Evolutionary conservation across 2,329 filamentous ascomycete species (phyloP).

Genomic region (Trichoderma simmonsii): DNA sequence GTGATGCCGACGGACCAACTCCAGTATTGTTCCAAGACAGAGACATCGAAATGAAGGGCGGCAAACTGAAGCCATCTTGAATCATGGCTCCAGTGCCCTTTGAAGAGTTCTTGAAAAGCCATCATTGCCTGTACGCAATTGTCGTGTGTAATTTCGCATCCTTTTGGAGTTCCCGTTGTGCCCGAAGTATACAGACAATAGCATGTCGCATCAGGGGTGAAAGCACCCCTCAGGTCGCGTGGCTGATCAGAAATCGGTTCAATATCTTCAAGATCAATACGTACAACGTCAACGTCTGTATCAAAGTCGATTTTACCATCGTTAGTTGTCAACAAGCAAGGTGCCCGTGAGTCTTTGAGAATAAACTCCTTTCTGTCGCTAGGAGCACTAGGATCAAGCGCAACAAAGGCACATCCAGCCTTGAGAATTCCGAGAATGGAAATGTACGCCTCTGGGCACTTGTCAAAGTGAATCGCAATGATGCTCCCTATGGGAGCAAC

Average conservation of each 20-base stretch:
- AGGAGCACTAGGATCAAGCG: conserved; percentile 73
- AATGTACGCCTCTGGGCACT: conserved; percentile 80
- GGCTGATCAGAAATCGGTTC: conserved; percentile 21
- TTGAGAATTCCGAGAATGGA: conserved; percentile 80
- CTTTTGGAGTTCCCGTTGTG: conserved; percentile 82
- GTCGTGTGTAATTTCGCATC: conserved; percentile 82
- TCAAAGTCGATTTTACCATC: conserved; percentile 33
- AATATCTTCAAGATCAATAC: conserved; percentile 34
- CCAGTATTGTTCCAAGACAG: conserved; percentile 91
- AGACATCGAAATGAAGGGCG: conserved; percentile 92
- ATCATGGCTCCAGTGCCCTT: conserved; percentile 64
- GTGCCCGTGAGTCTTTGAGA: conserved; percentile 66
- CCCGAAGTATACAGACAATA: conserved; percentile 88
- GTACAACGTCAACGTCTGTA: conserved; percentile 32
- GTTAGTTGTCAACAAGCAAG: conserved; percentile 57
- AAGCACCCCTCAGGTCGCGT: conserved; percentile 9
- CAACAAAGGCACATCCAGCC: conserved; percentile 75
- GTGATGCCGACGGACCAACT: conserved; percentile 89
- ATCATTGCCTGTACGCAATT: conserved; percentile 89
- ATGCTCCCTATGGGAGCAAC: conserved; percentile 56
- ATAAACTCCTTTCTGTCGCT: conserved; percentile 74
- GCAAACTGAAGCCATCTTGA: conserved; percentile 92
- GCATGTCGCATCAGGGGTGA: conserved; percentile 56
- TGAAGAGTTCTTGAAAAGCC: conserved; percentile 77
- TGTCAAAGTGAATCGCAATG: conserved; percentile 77